Evolutionary conservation across 208 protist species (phyloP), one percentile per base, ranked within the genome.

Genomic region (Wallacemonas collosoma): DNA sequence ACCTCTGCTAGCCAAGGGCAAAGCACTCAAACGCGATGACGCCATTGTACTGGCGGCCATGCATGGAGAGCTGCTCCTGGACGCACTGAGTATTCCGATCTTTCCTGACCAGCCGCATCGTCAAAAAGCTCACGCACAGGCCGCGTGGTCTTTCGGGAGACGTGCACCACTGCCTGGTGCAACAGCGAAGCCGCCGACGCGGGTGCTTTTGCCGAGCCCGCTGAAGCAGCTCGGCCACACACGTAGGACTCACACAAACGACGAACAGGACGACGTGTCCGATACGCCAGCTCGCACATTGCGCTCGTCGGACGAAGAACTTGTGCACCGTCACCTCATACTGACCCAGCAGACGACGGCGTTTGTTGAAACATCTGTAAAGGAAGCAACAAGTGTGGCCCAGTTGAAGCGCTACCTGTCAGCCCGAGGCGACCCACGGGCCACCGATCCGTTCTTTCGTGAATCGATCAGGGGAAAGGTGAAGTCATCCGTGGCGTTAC

Each of bases 51-150:
- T 97, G 1, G 90, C 90, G 17, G 88, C 83, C 76, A 97, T 97
- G 93, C 93, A 97, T 68, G 90, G 90, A 0, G 93, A 97, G 64
- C 81, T 97, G n/a, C 62, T 93, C 2, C 68, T 97, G 2, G 93
- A 97, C 76, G 77, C 81, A 15, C 69, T 91, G 45, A 58, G 58
- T 55, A 81, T 93, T 11, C 39, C 75, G 48, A 56, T 97, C 6
- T 95, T 91, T 68, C 83, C 86, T 3, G 67, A 79, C 3, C 88
- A 97, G 66, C 57, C 73, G 2, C 70, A 17, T 40, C 77, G 54
- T 45, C 93, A 97, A 73, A 86, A 87, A 54, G 57, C 71, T 57
- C 93, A 97, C 65, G 88, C 88, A 0, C 62, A 85, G 39, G 77
- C 87, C n/a, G 89, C 89, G 15, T 94, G 89, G 89, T 81, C 79